A percentile compares a stretch with the other conserved stretches of the same genome.
phyloP scores from a whole-genome alignment of 2,329 filamentous ascomycete species.

The Fusarium penzigii region DNA sequence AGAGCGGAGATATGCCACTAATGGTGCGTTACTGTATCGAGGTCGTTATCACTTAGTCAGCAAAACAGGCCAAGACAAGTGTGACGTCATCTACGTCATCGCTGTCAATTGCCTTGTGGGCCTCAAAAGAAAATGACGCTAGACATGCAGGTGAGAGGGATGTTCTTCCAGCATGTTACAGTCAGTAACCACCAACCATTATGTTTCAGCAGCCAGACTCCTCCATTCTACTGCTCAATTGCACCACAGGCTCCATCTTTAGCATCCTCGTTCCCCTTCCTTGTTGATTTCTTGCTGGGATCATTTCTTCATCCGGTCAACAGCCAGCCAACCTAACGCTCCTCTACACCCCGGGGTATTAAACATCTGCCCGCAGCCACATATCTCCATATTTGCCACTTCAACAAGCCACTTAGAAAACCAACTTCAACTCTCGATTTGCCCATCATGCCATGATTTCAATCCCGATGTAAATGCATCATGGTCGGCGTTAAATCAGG shows the following conservation, averaged over 20 bases:
- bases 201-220: too few species aligned
- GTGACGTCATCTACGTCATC: neutral
- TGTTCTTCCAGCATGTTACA: neutral
- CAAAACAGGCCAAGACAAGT: too few species aligned
- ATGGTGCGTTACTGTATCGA: too few species aligned
- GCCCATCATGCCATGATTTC: neutral
- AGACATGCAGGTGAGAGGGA: neutral
- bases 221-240: too few species aligned
- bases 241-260: too few species aligned
- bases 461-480: neutral
- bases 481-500: neutral
- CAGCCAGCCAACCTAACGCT: too few species aligned
- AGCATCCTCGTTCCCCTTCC: too few species aligned
- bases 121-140: neutral
- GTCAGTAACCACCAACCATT: too few species aligned
- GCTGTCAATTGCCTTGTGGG: neutral
- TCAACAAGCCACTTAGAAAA: neutral
- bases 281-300: too few species aligned
- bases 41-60: too few species aligned
- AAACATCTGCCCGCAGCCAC: neutral
- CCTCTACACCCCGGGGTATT: neutral
- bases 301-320: too few species aligned
- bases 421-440: neutral
- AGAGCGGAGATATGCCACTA: too few species aligned
- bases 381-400: neutral